These are phyloP conservation scores for Clausena lansium DNA, from an alignment of 345 rosid species.

Conservation along the genomic window DNA sequence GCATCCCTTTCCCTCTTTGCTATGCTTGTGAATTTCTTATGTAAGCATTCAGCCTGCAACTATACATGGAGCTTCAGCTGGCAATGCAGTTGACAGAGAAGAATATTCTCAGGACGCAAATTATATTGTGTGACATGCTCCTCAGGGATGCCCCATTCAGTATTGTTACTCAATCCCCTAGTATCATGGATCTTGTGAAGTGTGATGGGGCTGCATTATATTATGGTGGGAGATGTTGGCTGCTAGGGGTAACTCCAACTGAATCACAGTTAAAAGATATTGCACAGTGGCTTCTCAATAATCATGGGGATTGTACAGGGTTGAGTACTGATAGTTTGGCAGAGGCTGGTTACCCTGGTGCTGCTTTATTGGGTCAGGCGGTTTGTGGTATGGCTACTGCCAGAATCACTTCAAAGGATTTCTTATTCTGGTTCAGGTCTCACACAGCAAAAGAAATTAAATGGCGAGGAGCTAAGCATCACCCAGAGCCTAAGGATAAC, in stretches of 20 bases:
- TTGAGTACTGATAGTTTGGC: conserved; percentile 74
- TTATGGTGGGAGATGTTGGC: conserved; percentile 60
- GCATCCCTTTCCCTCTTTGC: conserved; percentile 72
- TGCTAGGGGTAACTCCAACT: conserved; percentile 74
- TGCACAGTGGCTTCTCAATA: conserved; percentile 56
- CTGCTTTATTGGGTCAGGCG: conserved; percentile 62
- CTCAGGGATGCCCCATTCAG: conserved; percentile 71
- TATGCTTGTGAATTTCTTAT: conserved; percentile 82
- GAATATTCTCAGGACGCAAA: conserved; percentile 64
- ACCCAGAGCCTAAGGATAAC: conserved; percentile 59
- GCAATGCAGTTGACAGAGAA: conserved; percentile 63
- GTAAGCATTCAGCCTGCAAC: conserved; percentile 81
- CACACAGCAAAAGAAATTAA: conserved; percentile 69
- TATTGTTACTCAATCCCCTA: conserved; percentile 82
- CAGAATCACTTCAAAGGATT: conserved; percentile 60
- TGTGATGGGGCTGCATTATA: conserved; percentile 88
- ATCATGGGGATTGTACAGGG: conserved; percentile 71
- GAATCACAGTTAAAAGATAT: conserved; percentile 69
- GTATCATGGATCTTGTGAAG: conserved; percentile 80
- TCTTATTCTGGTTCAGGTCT: conserved; percentile 90
- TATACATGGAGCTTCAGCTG: conserved; percentile 74
- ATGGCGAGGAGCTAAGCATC: conserved; percentile 95
- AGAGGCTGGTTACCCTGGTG: conserved; percentile 68
- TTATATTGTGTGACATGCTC: conserved; percentile 78
- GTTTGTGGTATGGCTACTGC: conserved; percentile 90